Evolutionary conservation across 495 filamentous ascomycete species (phyloP), one percentile per base, ranked within the genome.

Genomic region (Annulohypoxylon stygium): DNA sequence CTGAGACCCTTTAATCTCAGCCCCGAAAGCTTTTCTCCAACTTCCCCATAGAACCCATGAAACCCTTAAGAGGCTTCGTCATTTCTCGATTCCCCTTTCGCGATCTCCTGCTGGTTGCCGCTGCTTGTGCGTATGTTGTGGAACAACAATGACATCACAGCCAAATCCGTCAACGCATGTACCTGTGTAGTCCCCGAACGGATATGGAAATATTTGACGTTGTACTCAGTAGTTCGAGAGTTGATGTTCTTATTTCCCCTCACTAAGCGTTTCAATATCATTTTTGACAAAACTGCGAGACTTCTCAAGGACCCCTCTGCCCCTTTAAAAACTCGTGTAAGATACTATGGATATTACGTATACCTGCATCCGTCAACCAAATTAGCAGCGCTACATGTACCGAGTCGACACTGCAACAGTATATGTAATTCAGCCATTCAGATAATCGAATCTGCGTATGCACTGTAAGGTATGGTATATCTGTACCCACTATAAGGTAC

Each of bases 111-210:
- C 71, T 64, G 57, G 20, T 67, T 59, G 62, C 71, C 67, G 71
- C 26, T 54, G 14, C 41, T 45, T 61, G 23, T 61, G 58, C 45
- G 51, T 59, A 71, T 71, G 67, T 23, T 39, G 71, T 74, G 71
- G 47, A 74, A 74, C 65, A 25, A 3, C 33, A 26, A 60, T 75
- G 63, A 75, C 72, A 75, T 75, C 72, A 75, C 63, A 41, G n/a
- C 6, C 37, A 10, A 50, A 65, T 65, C 26, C 25, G 50, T 53
- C 30, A 8, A 10, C 10, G 30, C 20, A 61, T 61, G 39, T 43
- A 43, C 39, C 12, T 43, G 39, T n/a, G 39, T 47, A 26, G 20
- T 26, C 25, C 30, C 18, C 60, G 50, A 53, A 64, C 55, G 25
- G 3, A 26, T n/a, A 18, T 5, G 43, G 43, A 47, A 47, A 47